Base-by-base conservation (phyloP, 352 stramenopile genomes). In the Globisporangium ultimum region DNA sequence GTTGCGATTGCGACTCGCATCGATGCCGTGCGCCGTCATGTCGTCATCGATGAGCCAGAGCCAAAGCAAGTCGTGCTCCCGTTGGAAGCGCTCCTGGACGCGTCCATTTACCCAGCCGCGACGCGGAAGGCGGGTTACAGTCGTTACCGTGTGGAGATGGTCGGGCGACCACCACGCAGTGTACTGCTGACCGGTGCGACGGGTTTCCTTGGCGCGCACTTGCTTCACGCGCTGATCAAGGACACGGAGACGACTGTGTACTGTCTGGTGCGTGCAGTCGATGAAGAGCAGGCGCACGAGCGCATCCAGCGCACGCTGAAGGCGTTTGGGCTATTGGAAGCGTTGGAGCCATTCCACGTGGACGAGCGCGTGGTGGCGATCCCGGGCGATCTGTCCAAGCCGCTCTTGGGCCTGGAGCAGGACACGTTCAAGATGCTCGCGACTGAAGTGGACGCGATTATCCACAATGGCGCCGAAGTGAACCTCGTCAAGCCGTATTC, bases 391-490 rank as follows among this genome's bases (percentile, higher is more conserved):
- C 68, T 97, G 9, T 80, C 82, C 28, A 78, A 94, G 64, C 77
- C 81, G 34, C 72, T 95, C 59, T 68, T 97, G 32, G 91, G 89
- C 13, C 66, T 98, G 45, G 67, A 81, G 43, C 70, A 84, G n/a
- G 61, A 83, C 43, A 84, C 74, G 52, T 97, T 96, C 72, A 96
- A 96, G 64, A 81, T 84, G 65, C 62, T 98, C 17, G 81, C 85
- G 18, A 87, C 75, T n/a, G 86, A 92, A 41, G 77, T 97, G 34
- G 90, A 97, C 51, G 86, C 87, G 17, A 94, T 98, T 54, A 61
- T 98, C 57, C 91, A 98, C 67, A 97, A 95, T 66, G 91, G 85
- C 20, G 91, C 91, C n/a, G 78, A 96, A 43, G 91, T 98, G 17
- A 96, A 96, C 61, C 66, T 98, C n/a, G 90, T 95, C 18, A 94